Evolutionary conservation across 1,284 basidiomycete species (phyloP).

Genomic region (Athelia sp.): DNA sequence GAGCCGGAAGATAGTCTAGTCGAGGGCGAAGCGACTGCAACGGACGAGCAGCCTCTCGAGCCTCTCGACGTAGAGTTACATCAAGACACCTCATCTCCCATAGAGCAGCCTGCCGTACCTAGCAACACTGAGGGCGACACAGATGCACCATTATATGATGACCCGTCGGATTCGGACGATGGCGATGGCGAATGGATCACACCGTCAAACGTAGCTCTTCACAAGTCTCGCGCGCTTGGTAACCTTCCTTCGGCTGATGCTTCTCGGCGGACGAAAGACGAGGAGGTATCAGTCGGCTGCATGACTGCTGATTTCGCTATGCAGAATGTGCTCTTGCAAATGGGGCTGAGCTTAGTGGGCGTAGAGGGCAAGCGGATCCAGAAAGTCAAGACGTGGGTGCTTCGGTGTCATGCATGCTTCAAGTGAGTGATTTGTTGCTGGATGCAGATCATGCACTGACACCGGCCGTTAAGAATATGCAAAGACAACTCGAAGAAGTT

Average conservation of each 20-base stretch:
- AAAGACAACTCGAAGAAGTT: constrained; percentile 95
- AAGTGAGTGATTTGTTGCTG: constrained; percentile 86
- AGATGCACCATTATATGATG: constrained; percentile 51
- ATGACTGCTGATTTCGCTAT: constrained; percentile 99
- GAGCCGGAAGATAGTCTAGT: constrained; percentile 8
- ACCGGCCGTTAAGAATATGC: constrained; percentile 70
- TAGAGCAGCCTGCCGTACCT: constrained; percentile 9
- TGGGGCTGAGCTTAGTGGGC: constrained; percentile 90
- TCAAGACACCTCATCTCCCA: constrained; percentile 6
- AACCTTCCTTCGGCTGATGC: constrained; percentile 53
- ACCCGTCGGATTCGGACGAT: constrained; percentile 74
- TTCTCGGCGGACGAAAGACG: constrained; percentile 32
- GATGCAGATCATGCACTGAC: background rate
- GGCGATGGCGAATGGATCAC: constrained; percentile 98
- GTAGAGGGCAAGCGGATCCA: constrained; percentile 89
- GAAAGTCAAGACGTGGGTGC: constrained; percentile 92
- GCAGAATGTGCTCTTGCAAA: constrained; percentile 96
- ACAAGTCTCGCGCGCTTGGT: constrained; percentile 88
- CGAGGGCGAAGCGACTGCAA: constrained; percentile 9
- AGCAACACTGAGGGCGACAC: constrained; percentile 4
- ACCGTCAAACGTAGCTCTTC: constrained; percentile 78
- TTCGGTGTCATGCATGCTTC: constrained; percentile 98
- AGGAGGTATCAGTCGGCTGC: constrained; percentile 67
- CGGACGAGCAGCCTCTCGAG: constrained; percentile 24
- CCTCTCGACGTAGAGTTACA: constrained; percentile 45